Conservation (phyloP, 1,284 basidiomycete species). For the Paramarasmius palmivorus region DNA sequence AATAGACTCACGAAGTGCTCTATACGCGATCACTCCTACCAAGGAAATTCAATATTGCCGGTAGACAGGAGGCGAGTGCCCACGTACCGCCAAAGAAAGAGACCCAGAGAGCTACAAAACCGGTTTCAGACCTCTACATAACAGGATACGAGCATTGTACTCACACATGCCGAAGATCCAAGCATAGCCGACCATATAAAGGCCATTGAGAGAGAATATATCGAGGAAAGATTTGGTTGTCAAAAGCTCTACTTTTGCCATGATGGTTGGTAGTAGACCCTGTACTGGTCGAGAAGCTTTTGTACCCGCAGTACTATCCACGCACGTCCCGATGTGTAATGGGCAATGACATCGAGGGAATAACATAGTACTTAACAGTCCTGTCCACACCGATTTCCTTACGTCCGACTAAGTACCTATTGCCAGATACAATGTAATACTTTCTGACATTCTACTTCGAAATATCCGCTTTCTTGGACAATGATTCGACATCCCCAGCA, state of each 20-base stretch:
- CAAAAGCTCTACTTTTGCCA: conserved; percentile 37
- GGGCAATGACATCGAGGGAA: too few relatives aligned
- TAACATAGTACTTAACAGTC: too few relatives aligned
- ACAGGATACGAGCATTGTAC: conserved; percentile 24
- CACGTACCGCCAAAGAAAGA: conserved; percentile 63
- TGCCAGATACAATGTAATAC: too few relatives aligned
- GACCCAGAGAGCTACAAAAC: conserved; percentile 56
- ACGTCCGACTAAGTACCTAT: too few relatives aligned
- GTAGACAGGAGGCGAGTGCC: neutral
- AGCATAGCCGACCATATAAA: conserved; percentile 57
- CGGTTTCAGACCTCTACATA: neutral
- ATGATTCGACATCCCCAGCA: too few relatives aligned
- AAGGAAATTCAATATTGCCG: neutral
- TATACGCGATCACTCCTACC: conserved; percentile 61
- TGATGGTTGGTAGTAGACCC: conserved; percentile 15
- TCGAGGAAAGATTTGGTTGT: conserved; percentile 39
- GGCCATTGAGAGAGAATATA: conserved; percentile 45
- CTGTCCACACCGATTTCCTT: too few relatives aligned
- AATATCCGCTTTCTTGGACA: too few relatives aligned
- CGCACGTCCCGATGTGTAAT: neutral
- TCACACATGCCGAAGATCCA: conserved; percentile 73
- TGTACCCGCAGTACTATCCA: neutral
- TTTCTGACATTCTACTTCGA: too few relatives aligned
- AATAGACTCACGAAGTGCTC: conserved; percentile 50
- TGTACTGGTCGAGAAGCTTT: neutral